Base-by-base conservation (phyloP, 164 flowering plant genomes). In the Vitis cinerea region DNA sequence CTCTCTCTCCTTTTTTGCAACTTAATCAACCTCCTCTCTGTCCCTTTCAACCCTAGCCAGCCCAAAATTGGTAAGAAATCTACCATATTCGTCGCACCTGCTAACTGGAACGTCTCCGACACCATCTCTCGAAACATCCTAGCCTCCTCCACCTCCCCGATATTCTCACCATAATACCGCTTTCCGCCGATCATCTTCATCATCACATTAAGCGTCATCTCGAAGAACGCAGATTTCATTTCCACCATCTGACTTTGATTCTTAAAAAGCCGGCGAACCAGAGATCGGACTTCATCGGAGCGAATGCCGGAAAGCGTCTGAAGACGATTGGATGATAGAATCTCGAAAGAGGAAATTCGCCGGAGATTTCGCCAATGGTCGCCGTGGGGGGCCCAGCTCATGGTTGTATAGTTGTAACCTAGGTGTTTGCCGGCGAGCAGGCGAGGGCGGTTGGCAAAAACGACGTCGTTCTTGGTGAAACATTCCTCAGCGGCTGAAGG, bases 121-220 rank as follows among this genome's bases (percentile, higher is more conserved):
- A 68, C 19, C 0, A 67, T n/a, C 3, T 69, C 67, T 30, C 65
- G 53, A 54, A 75, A 72, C 61, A 50, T 16, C 69, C 19, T 63
- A 9, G 72, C 74, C 73, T 72, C 72, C 31, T 72, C 83, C 9
- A 61, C 9, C 3, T 77, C 72, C 66, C 1, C 68, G 52, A 47
- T 70, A 0, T 53, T 30, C 44, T 72, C 76, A 9, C 80, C 80
- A 50, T 52, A 74, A 50, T 80, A 87, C 53, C 82, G 66, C 75
- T 84, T 83, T 48, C 91, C 89, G 2, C 78, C 80, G 1, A 87
- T 79, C 86, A 85, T 84, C 73, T 79, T 79, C 85, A 79, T 84
- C 75, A 85, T 69, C 1, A 77, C 63, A 16, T 87, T 87, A 19
- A 80, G 61, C 14, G 77, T 75, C 62, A 85, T 37, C 55, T 79